Evolutionary conservation across 345 rosid species (phyloP).

Genomic region (Camelina laxa): DNA sequence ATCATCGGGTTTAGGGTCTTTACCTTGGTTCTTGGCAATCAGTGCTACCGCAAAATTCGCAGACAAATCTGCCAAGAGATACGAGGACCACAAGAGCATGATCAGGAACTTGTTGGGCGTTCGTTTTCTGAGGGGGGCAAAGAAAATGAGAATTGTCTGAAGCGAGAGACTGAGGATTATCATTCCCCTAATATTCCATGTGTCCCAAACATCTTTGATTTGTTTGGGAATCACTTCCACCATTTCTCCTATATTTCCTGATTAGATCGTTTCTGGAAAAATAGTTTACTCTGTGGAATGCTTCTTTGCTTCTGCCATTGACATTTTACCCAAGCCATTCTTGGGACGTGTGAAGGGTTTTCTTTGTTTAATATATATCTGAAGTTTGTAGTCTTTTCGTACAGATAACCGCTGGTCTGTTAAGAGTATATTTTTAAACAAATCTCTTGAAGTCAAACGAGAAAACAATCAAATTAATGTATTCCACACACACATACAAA

Average conservation of each 20-base stretch:
- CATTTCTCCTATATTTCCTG: conserved; percentile 27
- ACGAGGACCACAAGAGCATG: conserved; percentile 53
- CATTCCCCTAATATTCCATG: conserved; percentile 59
- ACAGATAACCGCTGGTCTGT: too few relatives aligned
- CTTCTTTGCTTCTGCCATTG: too few relatives aligned
- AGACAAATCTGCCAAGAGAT: conserved; percentile 61
- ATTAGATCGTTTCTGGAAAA: not conserved
- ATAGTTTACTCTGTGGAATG: too few relatives aligned
- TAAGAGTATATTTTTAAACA: not conserved
- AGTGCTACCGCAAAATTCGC: conserved; percentile 57
- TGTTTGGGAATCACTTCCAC: conserved; percentile 41
- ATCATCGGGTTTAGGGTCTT: not conserved
- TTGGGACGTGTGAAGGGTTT: too few relatives aligned
- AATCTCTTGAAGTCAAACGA: not conserved
- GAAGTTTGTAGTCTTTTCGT: not conserved
- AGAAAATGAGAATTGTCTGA: conserved; percentile 52
- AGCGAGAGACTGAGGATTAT: conserved; percentile 55
- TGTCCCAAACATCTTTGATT: conserved; percentile 45
- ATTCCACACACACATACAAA: not conserved
- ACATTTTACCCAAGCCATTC: not conserved
- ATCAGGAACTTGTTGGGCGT: conserved; percentile 39
- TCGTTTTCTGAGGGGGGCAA: conserved; percentile 52
- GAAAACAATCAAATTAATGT: not conserved
- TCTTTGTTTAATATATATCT: not conserved
- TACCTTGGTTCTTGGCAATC: conserved; percentile 52